phyloP scores from a whole-genome alignment of 1,139 yeast species.

The Magnusiomyces sp. region DNA sequence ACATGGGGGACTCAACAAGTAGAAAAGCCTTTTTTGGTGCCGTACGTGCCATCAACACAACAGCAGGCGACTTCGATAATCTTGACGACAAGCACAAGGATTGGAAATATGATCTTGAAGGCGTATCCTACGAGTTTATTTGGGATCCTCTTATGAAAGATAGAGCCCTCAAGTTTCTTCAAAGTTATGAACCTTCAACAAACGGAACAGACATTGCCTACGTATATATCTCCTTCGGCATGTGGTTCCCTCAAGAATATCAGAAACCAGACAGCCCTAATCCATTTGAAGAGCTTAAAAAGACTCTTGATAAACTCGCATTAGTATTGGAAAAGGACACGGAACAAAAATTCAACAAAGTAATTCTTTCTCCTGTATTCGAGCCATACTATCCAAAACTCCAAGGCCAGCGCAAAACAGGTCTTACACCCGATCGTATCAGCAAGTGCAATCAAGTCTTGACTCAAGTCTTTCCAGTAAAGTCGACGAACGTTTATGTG shows the following conservation, averaged over 20 bases:
- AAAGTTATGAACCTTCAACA: constrained; percentile 5
- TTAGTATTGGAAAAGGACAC: constrained; percentile 6
- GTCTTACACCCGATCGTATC: constrained; percentile 13
- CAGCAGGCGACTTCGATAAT: constrained; percentile 10
- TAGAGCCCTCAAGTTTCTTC: constrained; percentile 13
- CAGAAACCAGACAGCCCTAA: too few species aligned
- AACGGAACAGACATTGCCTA: constrained; percentile 14
- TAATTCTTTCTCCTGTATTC: constrained; percentile 13
- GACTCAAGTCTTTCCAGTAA: constrained; percentile 10
- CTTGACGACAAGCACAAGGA: constrained; percentile 16
- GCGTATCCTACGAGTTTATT: constrained; percentile 16
- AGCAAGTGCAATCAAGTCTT: constrained; percentile 14
- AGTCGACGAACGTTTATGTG: constrained; percentile 13
- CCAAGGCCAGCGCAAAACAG: constrained; percentile 11
- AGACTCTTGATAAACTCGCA: constrained; percentile 14
- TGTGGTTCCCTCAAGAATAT: constrained; percentile 16
- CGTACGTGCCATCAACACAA: constrained; percentile 16
- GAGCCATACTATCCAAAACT: constrained; percentile 15
- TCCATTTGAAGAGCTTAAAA: constrained; percentile 11
- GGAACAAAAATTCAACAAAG: constrained; percentile 5
- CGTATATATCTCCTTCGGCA: constrained; percentile 17
- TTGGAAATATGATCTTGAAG: constrained; percentile 10
- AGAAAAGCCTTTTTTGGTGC: constrained; percentile 20
- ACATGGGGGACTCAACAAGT: constrained; percentile 22
- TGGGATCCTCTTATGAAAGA: constrained; percentile 22